Percentiles rank a stretch among this genome's conserved stretches.
Conservation (phyloP, 1,139 yeast genomes). For the Hyphopichia khmerensis region DNA sequence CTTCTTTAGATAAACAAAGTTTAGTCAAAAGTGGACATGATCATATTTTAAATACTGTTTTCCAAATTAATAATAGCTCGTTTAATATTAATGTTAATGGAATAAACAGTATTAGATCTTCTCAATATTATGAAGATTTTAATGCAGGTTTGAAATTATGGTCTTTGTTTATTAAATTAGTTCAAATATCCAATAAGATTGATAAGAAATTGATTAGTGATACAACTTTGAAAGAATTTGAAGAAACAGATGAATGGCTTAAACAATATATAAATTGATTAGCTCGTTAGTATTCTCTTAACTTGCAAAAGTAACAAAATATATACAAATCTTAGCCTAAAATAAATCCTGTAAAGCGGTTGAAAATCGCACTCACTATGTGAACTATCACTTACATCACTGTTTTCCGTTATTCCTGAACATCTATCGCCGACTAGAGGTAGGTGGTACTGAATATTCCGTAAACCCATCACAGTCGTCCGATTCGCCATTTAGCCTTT, state of each 20-base stretch:
- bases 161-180: constrained; percentile 40
- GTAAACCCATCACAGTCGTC: not conserved
- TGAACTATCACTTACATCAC: no score
- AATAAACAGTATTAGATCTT: constrained; percentile 36
- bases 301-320: not conserved
- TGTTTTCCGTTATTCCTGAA: not conserved
- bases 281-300: not conserved
- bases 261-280: constrained; percentile 16
- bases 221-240: constrained; percentile 30
- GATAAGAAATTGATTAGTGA: constrained; percentile 36
- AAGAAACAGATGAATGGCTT: constrained; percentile 46
- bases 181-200: constrained; percentile 31
- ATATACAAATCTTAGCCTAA: not conserved
- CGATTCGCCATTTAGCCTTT: not conserved
- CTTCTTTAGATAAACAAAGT: constrained; percentile 23
- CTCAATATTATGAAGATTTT: constrained; percentile 42
- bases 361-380: no score
- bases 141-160: constrained; percentile 39
- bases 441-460: not conserved
- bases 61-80: constrained; percentile 38
- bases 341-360: not conserved
- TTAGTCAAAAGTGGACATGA: constrained; percentile 30
- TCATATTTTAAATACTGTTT: constrained; percentile 37
- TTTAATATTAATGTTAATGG: constrained; percentile 47
- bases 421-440: not conserved